These are phyloP conservation scores for Crithidia expoeki DNA, from an alignment of 208 protist genomes.

Conservation along the genomic window DNA sequence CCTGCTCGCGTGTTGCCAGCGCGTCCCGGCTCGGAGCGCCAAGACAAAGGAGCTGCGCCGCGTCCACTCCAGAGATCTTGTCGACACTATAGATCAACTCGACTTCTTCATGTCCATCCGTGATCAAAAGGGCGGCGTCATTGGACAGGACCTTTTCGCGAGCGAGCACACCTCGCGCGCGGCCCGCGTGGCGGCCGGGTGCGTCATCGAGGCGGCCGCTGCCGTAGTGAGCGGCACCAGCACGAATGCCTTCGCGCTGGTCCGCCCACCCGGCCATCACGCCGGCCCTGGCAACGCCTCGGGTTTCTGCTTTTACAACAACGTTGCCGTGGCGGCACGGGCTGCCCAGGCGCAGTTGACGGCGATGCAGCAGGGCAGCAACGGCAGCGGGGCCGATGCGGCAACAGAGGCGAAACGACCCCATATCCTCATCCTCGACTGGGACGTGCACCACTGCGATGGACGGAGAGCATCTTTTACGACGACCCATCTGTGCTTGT, in stretches of 20 bases:
- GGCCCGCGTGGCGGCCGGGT: slow-evolving; percentile 72
- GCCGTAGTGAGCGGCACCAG: slow-evolving; percentile 61
- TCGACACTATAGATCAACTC: slow-evolving; percentile 79
- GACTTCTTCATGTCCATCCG: slow-evolving; percentile 58
- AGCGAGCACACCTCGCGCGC: slow-evolving; percentile 64
- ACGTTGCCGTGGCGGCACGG: slow-evolving; percentile 89
- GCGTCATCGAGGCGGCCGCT: slow-evolving; percentile 64
- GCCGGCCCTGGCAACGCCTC: slow-evolving; percentile 48
- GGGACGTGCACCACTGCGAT: slow-evolving; percentile 96
- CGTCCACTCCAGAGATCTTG: slow-evolving; percentile 68
- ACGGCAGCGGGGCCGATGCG: not conserved
- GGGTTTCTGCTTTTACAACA: slow-evolving; percentile 94
- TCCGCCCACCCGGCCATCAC: slow-evolving; percentile 92
- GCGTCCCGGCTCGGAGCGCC: slow-evolving; percentile 46
- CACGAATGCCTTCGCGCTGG: slow-evolving; percentile 84
- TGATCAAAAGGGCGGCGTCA: slow-evolving; percentile 23
- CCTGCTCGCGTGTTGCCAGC: slow-evolving; percentile 53
- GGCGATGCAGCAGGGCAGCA: not conserved
- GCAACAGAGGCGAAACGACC: slow-evolving; percentile 17
- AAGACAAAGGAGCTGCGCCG: slow-evolving; percentile 74
- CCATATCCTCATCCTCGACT: slow-evolving; percentile 93
- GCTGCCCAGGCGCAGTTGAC: slow-evolving; percentile 67
- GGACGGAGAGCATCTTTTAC: slow-evolving; percentile 95
- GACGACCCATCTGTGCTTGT: slow-evolving; percentile 92
- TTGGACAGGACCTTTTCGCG: slow-evolving; percentile 84